Evolutionary conservation across 2,329 filamentous ascomycete species (phyloP).

Genomic region (Fusarium palustre): DNA sequence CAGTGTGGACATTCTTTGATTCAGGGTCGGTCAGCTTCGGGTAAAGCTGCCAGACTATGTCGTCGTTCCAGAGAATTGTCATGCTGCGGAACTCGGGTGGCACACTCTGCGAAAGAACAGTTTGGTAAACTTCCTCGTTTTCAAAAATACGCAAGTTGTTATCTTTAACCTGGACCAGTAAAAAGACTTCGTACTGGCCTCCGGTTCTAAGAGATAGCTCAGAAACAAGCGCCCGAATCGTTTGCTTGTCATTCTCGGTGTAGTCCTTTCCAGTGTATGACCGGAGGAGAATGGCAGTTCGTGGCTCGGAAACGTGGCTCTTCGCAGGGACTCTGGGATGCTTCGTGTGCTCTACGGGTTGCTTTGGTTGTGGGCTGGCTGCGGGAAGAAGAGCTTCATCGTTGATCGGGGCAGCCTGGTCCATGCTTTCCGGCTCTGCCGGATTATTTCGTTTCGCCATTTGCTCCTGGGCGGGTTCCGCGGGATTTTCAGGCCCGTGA

Average conservation of each 20-base stretch:
- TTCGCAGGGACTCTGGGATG: slow-evolving; percentile 27
- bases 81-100: slow-evolving; percentile 78
- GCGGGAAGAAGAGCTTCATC: not conserved
- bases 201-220: slow-evolving; percentile 81
- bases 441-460: slow-evolving; percentile 23
- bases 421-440: slow-evolving; percentile 2
- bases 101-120: slow-evolving; percentile 70
- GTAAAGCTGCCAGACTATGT: slow-evolving; percentile 81
- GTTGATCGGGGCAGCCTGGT: not conserved
- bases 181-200: slow-evolving; percentile 83
- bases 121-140: slow-evolving; percentile 68
- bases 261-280: slow-evolving; percentile 81
- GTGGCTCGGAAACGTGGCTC: slow-evolving; percentile 55
- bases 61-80: slow-evolving; percentile 79
- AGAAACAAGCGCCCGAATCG: slow-evolving; percentile 80
- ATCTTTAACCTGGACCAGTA: slow-evolving; percentile 83
- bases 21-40: slow-evolving; percentile 74
- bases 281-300: slow-evolving; percentile 81
- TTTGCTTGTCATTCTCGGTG: slow-evolving; percentile 81
- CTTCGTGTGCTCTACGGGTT: slow-evolving; percentile 14
- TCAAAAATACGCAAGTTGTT: slow-evolving; percentile 68
- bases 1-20: slow-evolving; percentile 65
- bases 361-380: slow-evolving; percentile 6
- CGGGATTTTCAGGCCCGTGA: slow-evolving; percentile 18
- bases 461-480: slow-evolving; percentile 15